Percentiles rank a stretch among this genome's conserved stretches.
phyloP scores from a whole-genome alignment of 441 rosid genomes.

The Adansonia madagascariensis region DNA sequence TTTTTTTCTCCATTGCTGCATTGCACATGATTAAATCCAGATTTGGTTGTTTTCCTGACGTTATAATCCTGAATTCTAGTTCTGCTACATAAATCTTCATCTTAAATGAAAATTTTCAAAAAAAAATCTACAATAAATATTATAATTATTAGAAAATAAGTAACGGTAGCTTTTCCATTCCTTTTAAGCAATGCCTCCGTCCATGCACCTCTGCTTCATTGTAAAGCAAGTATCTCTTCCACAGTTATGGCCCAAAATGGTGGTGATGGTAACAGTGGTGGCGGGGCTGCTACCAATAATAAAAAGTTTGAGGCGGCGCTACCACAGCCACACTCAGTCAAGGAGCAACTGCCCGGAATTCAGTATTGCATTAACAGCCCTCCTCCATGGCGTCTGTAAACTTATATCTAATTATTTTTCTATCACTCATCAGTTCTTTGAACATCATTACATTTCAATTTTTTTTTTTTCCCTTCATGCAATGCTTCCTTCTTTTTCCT shows the following conservation, averaged over 20 bases:
- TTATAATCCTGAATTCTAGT: not conserved
- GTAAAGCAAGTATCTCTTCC: not conserved
- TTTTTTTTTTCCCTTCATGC: not conserved
- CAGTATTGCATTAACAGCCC: constrained; percentile 55
- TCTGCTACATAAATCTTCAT: not conserved
- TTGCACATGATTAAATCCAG: not conserved
- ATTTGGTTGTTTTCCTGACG: not conserved
- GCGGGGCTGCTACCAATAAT: not conserved
- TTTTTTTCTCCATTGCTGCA: too few species aligned
- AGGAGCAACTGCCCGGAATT: constrained; percentile 54
- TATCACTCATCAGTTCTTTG: not conserved
- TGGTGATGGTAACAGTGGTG: not conserved
- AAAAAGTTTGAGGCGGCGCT: constrained; percentile 37
- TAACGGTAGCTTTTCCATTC: not conserved
- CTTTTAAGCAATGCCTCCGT: not conserved
- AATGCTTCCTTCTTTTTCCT: not conserved
- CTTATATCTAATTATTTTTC: not conserved
- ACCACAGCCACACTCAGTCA: constrained; percentile 50
- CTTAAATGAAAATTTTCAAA: not conserved
- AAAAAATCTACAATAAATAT: not conserved
- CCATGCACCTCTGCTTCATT: not conserved
- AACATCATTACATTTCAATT: not conserved
- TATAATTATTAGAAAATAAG: not conserved
- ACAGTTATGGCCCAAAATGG: constrained; percentile 13
- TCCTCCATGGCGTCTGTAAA: constrained; percentile 53